A percentile compares a stretch with the other conserved stretches of the same genome.
phyloP scores from a whole-genome alignment of 768 basidiomycete genomes.

The Amylocystis lapponica region DNA sequence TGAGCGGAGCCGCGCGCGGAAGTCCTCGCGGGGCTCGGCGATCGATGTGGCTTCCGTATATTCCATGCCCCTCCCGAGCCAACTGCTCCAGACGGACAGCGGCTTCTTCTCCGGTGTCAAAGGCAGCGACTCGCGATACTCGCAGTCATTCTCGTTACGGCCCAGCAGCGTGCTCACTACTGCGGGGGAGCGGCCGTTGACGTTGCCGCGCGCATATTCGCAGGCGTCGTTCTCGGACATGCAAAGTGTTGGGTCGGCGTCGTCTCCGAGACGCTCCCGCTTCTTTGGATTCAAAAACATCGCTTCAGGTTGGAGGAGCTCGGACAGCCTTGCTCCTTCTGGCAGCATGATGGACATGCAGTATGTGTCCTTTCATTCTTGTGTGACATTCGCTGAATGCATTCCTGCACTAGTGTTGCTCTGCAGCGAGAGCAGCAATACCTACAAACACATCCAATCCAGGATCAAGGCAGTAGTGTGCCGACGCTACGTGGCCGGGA shows the following conservation, averaged over 20 bases:
- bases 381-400: too few species aligned
- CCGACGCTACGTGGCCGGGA: constrained; percentile 22
- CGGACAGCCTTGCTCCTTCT: constrained; percentile 76
- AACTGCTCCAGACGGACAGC: constrained; percentile 42
- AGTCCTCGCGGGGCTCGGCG: constrained; percentile 59
- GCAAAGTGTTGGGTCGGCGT: constrained; percentile 63
- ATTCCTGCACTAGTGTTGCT: constrained; percentile 65
- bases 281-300: constrained; percentile 78
- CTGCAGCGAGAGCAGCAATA: constrained; percentile 56
- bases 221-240: constrained; percentile 79
- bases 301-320: constrained; percentile 68
- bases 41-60: constrained; percentile 72
- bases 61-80: constrained; percentile 49
- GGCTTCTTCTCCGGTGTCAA: constrained; percentile 43
- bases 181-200: constrained; percentile 42
- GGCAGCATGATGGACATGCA: constrained; percentile 94
- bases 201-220: constrained; percentile 63
- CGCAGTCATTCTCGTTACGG: constrained; percentile 33
- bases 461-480: constrained; percentile 23
- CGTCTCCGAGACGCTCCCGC: constrained; percentile 57
- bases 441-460: constrained; percentile 15
- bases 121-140: constrained; percentile 55
- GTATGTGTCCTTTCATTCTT: constrained; percentile 40
- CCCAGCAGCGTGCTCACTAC: constrained; percentile 34
- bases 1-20: constrained; percentile 50